These are phyloP conservation scores for Penicillium robsamsonii DNA, from an alignment of 495 filamentous ascomycete species.

Conservation along the genomic window DNA sequence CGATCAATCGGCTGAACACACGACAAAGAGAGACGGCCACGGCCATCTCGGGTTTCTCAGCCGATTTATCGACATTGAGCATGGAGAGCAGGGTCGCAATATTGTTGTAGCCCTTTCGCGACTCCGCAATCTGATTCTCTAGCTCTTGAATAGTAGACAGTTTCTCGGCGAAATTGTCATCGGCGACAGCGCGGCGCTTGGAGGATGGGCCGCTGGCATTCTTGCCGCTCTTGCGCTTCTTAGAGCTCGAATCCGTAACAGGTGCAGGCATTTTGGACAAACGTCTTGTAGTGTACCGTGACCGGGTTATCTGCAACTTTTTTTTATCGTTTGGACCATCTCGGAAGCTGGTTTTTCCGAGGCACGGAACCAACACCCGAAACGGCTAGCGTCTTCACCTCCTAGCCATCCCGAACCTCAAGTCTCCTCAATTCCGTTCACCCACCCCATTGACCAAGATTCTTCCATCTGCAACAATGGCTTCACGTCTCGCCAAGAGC, in stretches of 20 bases:
- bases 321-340: slow-evolving; percentile 34
- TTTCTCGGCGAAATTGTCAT: slow-evolving; percentile 45
- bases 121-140: slow-evolving; percentile 76
- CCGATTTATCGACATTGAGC: slow-evolving; percentile 47
- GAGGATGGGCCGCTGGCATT: slow-evolving; percentile 35
- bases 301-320: slow-evolving; percentile 20
- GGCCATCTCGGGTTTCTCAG: slow-evolving; percentile 48
- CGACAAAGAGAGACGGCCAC: slow-evolving; percentile 82
- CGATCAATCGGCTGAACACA: slow-evolving; percentile 82
- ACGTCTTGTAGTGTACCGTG: neutral
- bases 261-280: slow-evolving; percentile 34
- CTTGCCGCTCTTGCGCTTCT: slow-evolving; percentile 45
- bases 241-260: slow-evolving; percentile 30
- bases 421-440: slow-evolving; percentile 49
- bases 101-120: slow-evolving; percentile 88
- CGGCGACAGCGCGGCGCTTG: slow-evolving; percentile 46
- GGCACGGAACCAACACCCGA: slow-evolving; percentile 64
- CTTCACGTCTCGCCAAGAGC: slow-evolving; percentile 89
- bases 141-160: slow-evolving; percentile 63
- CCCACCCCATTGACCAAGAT: slow-evolving; percentile 38
- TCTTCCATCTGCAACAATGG: slow-evolving; percentile 67
- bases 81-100: slow-evolving; percentile 70
- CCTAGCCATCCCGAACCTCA: slow-evolving; percentile 65
- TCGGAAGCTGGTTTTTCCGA: slow-evolving; percentile 43
- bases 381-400: slow-evolving; percentile 77